Percentiles rank a stretch among this genome's conserved stretches.
Evolutionary conservation across 129 eudicot species (phyloP).

Genomic region (Heracleum sosnowskyi): DNA sequence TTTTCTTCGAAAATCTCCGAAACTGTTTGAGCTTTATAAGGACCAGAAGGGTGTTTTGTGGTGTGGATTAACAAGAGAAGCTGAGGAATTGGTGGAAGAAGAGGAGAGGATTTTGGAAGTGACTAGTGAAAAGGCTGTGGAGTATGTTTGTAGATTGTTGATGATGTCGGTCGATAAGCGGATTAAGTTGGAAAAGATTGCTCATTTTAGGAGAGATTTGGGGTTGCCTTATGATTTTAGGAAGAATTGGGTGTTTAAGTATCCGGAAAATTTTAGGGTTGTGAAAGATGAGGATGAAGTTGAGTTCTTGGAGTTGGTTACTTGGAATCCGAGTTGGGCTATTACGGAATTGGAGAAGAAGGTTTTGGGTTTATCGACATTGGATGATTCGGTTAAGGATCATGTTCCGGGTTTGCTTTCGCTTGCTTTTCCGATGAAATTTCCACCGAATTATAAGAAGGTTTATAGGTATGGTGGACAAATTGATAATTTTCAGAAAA

Average conservation of each 20-base stretch:
- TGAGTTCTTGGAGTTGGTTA: no score
- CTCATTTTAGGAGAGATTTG: conserved; percentile 84
- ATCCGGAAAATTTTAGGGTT: conserved; percentile 53
- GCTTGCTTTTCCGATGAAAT: conserved; percentile 70
- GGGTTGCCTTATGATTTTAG: conserved; percentile 81
- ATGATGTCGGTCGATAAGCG: conserved; percentile 81
- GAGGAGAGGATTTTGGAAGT: conserved; percentile 51
- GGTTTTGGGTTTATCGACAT: conserved; percentile 29
- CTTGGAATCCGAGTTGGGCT: conserved; percentile 67
- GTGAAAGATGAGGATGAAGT: no score
- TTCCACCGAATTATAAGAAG: conserved; percentile 63
- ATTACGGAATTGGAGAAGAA: conserved; percentile 66
- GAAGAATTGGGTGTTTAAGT: conserved; percentile 52
- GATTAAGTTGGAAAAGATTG: conserved; percentile 54
- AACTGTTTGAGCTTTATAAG: conserved; percentile 67
- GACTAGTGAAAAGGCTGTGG: conserved; percentile 48
- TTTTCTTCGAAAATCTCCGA: conserved; percentile 68
- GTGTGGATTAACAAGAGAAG: conserved; percentile 67
- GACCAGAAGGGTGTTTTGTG: conserved; percentile 60
- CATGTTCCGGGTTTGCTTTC: conserved; percentile 72
- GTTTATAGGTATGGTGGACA: conserved; percentile 50
- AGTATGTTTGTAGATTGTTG: conserved; percentile 60
- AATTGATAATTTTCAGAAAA: no score
- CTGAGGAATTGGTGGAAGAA: conserved; percentile 65
- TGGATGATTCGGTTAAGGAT: conserved; percentile 8